phyloP scores from a whole-genome alignment of 2,329 filamentous ascomycete species.

The Cladorrhinum sp. region DNA sequence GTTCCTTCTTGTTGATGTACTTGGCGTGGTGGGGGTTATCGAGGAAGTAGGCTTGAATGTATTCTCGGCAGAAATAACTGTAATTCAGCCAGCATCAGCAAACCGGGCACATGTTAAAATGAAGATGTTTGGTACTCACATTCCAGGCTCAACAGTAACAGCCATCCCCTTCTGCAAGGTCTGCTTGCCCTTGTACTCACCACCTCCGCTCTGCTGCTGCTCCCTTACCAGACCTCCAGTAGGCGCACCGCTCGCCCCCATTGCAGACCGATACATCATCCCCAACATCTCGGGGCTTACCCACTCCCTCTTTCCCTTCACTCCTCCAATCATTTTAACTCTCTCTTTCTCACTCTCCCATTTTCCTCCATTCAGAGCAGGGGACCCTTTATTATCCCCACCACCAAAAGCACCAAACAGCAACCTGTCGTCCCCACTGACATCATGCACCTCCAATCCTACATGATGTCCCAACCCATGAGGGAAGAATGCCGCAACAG shows the following conservation, averaged over 20 bases:
- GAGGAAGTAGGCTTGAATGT: conserved; percentile 68
- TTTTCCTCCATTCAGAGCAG: neutral
- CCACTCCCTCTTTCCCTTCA: conserved; percentile 39
- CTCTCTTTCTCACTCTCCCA: neutral
- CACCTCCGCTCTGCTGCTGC: neutral
- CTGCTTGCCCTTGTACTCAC: conserved; percentile 30
- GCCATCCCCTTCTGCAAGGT: conserved; percentile 61
- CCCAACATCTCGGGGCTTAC: conserved; percentile 38
- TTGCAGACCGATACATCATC: conserved; percentile 28
- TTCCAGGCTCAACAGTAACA: conserved; percentile 76
- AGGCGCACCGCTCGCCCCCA: neutral
- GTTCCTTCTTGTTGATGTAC: conserved; percentile 62
- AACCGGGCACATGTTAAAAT: neutral
- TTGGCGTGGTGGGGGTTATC: conserved; percentile 54
- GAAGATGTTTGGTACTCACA: conserved; percentile 42
- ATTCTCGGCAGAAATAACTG: conserved; percentile 72
- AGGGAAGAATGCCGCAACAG: conserved; percentile 61
- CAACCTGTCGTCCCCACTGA: conserved; percentile 42
- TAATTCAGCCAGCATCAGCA: neutral
- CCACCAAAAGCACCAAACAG: conserved; percentile 24
- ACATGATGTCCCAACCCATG: conserved; percentile 65
- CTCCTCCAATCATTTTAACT: neutral
- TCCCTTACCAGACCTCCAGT: neutral
- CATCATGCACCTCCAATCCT: conserved; percentile 64
- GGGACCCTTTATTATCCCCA: conserved; percentile 8